Evolutionary conservation across 148 eudicot species (phyloP), one percentile per base, ranked within the genome.

Genomic region (Amaranthus palmeri): DNA sequence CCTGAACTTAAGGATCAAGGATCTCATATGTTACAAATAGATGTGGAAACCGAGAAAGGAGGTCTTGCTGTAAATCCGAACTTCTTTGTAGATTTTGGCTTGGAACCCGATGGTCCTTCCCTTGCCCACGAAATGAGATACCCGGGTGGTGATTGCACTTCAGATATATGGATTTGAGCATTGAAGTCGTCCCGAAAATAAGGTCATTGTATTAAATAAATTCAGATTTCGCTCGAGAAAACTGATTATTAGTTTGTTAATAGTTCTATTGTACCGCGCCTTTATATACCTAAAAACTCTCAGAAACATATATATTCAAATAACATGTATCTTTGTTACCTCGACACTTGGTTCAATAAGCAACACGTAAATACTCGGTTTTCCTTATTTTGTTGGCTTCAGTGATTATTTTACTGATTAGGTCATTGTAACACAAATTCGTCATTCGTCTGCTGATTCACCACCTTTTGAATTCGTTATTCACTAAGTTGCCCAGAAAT

Each of bases 141-240:
- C 78, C 99, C 99, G 3, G 99, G 99, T 74, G 99, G 99, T 77
- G 99, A 96, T 72, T 96, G 99, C 88, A 96, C 97, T 69, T 96
- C 99, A 0, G 99, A 96, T 77, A 96, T 96, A 43, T 96, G 99
- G 99, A 67, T 86, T 62, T 90, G 77, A 85, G 76, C 57, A 17
- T 56, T 12, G 13, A 52, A 9, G 6, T 14, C 11, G 40, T 54
- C 48, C 46, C 6, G 54, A 12, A 36, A 48, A 54, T 60, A 72
- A 10, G 48, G 12, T 47, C 69, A 52, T 57, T 43, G n/a, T 58
- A 3, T 14, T 59, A 44, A 58, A 52, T 76, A 54, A 42, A 60
- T 47, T 5, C 49, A 9, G 6, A 4, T 8, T 17, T 57, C 49
- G 0, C 36, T 25, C 2, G 36, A 25, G 36, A 5, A n/a, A n/a